Percentiles rank a stretch among this genome's conserved stretches.
Conservation (phyloP, 345 rosid species). For the Physaria fendleri region DNA sequence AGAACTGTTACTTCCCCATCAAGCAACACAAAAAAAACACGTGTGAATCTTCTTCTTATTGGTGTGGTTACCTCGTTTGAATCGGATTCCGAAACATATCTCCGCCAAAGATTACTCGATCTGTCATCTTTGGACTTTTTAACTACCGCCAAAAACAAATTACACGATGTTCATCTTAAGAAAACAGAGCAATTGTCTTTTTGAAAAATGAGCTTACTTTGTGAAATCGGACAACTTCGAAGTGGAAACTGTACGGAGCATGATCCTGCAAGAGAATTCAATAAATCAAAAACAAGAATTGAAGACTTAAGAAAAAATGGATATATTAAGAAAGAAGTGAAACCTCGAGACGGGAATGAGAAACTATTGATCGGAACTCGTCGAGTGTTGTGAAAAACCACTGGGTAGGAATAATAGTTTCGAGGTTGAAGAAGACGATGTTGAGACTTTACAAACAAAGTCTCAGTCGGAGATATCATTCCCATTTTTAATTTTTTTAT, state of each 20-base stretch:
- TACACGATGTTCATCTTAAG: neutral
- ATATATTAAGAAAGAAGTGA: neutral
- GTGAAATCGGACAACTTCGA: slow-evolving; percentile 16
- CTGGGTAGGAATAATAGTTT: neutral
- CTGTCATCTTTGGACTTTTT: slow-evolving; percentile 22
- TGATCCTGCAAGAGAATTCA: slow-evolving; percentile 9
- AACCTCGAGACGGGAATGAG: slow-evolving; percentile 19
- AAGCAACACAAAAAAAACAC: neutral
- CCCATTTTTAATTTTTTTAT: slow-evolving; percentile 1
- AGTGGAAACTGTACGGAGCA: slow-evolving; percentile 10
- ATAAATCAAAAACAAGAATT: neutral
- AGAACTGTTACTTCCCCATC: slow-evolving; percentile 2
- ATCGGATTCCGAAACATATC: slow-evolving; percentile 34
- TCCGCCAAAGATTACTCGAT: slow-evolving; percentile 28
- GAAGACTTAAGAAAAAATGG: neutral
- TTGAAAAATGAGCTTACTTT: slow-evolving; percentile 21
- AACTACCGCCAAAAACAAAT: neutral
- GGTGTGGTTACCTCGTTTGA: slow-evolving; percentile 38
- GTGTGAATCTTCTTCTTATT: neutral
- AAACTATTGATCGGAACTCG: neutral
- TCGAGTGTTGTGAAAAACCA: neutral
- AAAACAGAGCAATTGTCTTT: no score
- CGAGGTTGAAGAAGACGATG: slow-evolving; percentile 23
- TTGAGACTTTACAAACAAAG: slow-evolving; percentile 20
- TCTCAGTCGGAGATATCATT: slow-evolving; percentile 15